Percentiles rank a stretch among this genome's conserved stretches.
These are phyloP conservation scores for Colletotrichum eleusines DNA, from an alignment of 2,329 filamentous ascomycete genomes.

Conservation along the genomic window DNA sequence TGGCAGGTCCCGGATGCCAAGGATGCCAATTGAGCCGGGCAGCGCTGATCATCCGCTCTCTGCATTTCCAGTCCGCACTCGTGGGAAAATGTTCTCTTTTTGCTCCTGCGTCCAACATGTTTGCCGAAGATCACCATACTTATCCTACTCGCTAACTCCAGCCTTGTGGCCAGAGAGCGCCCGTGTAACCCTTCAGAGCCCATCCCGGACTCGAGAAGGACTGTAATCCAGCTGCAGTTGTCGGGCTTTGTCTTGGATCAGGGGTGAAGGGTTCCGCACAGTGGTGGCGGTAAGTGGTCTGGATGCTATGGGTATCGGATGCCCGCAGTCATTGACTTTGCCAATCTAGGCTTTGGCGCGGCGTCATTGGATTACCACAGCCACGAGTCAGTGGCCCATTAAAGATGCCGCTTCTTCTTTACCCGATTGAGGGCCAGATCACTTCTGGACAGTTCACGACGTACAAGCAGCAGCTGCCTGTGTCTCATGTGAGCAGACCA, in stretches of 20 bases:
- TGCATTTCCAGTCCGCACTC: neutral
- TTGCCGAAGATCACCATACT: neutral
- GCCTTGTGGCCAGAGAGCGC: slow-evolving; percentile 8
- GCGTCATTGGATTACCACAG: slow-evolving; percentile 14
- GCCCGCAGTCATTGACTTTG: slow-evolving; percentile 16
- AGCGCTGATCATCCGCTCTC: slow-evolving; percentile 9
- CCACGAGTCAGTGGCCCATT: slow-evolving; percentile 24
- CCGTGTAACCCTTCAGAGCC: neutral
- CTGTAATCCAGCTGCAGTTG: slow-evolving; percentile 26
- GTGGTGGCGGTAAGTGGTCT: neutral
- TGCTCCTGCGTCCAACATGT: neutral
- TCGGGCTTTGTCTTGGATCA: slow-evolving; percentile 34
- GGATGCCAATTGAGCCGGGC: slow-evolving; percentile 10
- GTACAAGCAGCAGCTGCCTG: slow-evolving; percentile 16
- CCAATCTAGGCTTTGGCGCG: slow-evolving; percentile 5
- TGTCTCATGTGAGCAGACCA: slow-evolving; percentile 3
- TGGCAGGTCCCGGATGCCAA: slow-evolving; percentile 8
- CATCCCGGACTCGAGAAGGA: slow-evolving; percentile 7
- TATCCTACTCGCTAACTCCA: neutral
- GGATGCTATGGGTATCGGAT: slow-evolving; percentile 19
- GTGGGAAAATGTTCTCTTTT: neutral
- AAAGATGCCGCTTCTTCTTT: slow-evolving; percentile 15
- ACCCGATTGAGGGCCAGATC: slow-evolving; percentile 6
- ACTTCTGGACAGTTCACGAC: slow-evolving; percentile 4
- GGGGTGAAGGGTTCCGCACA: neutral